Base-by-base conservation (phyloP, 2,329 filamentous ascomycete genomes). In the Ophiocordyceps sinensis region DNA sequence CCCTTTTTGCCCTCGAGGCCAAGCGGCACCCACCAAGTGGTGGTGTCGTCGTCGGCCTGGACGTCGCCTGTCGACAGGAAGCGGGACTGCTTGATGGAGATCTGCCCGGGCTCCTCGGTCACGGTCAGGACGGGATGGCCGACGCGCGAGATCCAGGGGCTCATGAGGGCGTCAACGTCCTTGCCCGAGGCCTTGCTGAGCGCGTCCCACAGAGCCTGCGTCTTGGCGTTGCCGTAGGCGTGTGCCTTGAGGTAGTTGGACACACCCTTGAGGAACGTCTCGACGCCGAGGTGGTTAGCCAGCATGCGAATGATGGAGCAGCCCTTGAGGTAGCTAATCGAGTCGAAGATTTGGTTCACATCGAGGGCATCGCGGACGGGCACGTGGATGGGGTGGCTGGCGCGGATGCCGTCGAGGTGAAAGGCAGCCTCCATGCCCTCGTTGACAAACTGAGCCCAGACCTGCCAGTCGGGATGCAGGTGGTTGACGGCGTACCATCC, bases 221-320 rank as follows among this genome's bases (percentile, higher is more conserved):
- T 96, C 51, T 82, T 93, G 37, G 91, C 91, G 57, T 98, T 81
- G 58, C 83, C 79, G 56, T 94, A 96, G 43, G 82, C 78, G 60
- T 98, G 83, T 39, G 79, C 75, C 62, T 87, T 87, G 44, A 98
- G 75, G 62, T 98, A 98, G 52, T 81, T 77, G 15, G 85, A 79
- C 39, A 98, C 88, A 51, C 91, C 91, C 55, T 84, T 80, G 40
- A 98, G 70, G 71, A 98, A 98, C 1, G 77, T 83, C 53, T 94
- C 79, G 40, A 83, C 79, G 13, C 87, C 87, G 15, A 98, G 76
- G 60, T 96, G 85, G 53, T 82, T 81, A 51, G 86, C 89, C 52
- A 98, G 66, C 91, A 98, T 98, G 55, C 91, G 83, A 55, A 98
- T 91, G 44, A 91, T 85, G 2, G 89, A 94, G 65, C 86, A 94